Conservation (phyloP, 768 basidiomycete genomes). For the Rhizopogon vulgaris region DNA sequence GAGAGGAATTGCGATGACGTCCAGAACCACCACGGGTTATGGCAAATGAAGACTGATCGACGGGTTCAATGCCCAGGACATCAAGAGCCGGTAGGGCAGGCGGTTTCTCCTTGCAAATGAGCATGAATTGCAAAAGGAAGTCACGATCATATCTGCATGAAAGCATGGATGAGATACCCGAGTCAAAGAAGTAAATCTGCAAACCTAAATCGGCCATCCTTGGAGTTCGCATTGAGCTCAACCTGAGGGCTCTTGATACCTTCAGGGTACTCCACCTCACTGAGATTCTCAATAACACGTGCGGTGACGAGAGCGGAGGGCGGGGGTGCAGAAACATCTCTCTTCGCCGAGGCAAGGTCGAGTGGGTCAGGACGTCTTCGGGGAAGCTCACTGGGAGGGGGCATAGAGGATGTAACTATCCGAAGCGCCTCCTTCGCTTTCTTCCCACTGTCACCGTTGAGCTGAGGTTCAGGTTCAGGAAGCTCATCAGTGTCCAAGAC, state of each 20-base stretch:
- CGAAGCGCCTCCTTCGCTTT: constrained; percentile 52
- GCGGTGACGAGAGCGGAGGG: constrained; percentile 72
- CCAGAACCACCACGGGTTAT: constrained; percentile 63
- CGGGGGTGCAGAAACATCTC: constrained; percentile 25
- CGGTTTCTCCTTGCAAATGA: constrained; percentile 91
- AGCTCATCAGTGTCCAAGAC: constrained; percentile 27
- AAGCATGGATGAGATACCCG: neutral
- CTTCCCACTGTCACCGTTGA: constrained; percentile 33
- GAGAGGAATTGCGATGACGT: constrained; percentile 45
- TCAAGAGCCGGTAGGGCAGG: constrained; percentile 85
- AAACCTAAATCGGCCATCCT: constrained; percentile 86
- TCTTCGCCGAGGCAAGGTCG: constrained; percentile 54
- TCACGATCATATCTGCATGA: constrained; percentile 84
- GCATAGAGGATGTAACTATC: constrained; percentile 52
- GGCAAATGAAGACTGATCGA: constrained; percentile 43
- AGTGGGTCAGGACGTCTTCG: constrained; percentile 64
- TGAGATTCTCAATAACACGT: constrained; percentile 78
- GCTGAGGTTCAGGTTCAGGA: constrained; percentile 16
- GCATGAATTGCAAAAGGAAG: constrained; percentile 96
- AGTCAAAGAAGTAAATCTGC: neutral
- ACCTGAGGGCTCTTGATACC: constrained; percentile 75
- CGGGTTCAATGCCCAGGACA: constrained; percentile 84
- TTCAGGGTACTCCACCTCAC: constrained; percentile 73
- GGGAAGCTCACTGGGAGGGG: constrained; percentile 33
- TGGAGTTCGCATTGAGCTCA: constrained; percentile 78